phyloP scores from a whole-genome alignment of 2,329 filamentous ascomycete species.

The Paraphaeosphaeria sporulosa region DNA sequence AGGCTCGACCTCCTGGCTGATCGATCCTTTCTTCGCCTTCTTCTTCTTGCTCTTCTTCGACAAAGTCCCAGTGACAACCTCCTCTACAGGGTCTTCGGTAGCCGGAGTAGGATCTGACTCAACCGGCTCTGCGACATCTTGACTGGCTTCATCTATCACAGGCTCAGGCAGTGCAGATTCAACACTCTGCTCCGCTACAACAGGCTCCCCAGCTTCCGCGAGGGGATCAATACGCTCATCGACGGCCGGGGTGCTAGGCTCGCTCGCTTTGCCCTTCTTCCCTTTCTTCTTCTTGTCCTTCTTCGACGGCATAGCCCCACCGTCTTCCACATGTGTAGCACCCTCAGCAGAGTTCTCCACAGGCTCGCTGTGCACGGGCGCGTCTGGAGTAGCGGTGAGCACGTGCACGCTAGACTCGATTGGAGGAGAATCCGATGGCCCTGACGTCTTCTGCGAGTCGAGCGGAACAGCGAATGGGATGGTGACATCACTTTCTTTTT shows the following conservation, averaged over 20 bases:
- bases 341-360: conserved; percentile 9
- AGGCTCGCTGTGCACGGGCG: conserved; percentile 4
- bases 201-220: conserved; percentile 10
- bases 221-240: conserved; percentile 13
- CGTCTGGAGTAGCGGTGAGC: conserved; percentile 8
- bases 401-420: conserved; percentile 9
- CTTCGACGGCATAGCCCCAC: conserved; percentile 12
- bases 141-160: conserved; percentile 11
- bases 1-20: conserved; percentile 17
- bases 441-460: conserved; percentile 4
- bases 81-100: conserved; percentile 2
- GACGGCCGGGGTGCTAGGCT: conserved; percentile 16
- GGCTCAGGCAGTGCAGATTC: conserved; percentile 7
- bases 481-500: background rate
- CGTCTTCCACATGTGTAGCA: conserved; percentile 16
- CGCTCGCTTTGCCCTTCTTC: conserved; percentile 19
- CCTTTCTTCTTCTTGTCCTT: conserved; percentile 33
- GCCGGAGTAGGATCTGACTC: background rate
- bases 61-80: conserved; percentile 9
- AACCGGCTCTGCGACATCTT: conserved; percentile 12
- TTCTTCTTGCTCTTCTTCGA: conserved; percentile 59
- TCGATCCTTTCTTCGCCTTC: conserved; percentile 26
- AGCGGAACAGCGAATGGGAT: background rate
- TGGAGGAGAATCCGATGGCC: background rate
- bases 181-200: background rate